Base-by-base conservation (phyloP, 371 early-diverging fungal species). In the Actinomortierella wolfii region DNA sequence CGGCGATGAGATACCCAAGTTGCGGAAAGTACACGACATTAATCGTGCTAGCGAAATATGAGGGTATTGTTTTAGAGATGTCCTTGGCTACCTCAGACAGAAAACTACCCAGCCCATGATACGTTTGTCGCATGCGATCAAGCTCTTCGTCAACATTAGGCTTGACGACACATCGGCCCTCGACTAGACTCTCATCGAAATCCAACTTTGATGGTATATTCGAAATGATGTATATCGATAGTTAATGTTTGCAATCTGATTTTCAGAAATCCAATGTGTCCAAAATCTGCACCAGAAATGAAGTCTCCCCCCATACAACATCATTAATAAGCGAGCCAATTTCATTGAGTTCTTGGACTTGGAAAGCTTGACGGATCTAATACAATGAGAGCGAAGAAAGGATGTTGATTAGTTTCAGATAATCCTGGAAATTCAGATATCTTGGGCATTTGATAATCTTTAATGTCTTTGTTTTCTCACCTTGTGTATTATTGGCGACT, bases 1-100 rank as follows among this genome's bases (percentile, higher is more conserved):
- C 66, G 1, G 92, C 85, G 18, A 92, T 78, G 11, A 93, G 67
- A 57, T 87, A 93, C 1, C 94, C 94, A 3, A 94, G 80, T 76
- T 90, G 89, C 3, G 94, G 94, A 67, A 92, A 92, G 64, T 94
- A 94, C 7, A 94, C 84, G 6, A 93, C 92, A 54, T 90, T 90
- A 51, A 92, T 60, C 0, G 78, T 61, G 5, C 76, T 64, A 0
- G 82, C 78, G 51, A 85, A 71, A 17, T 78, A 70, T 9, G 67
- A 50, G 0, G 89, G 89, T 7, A 92, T 68, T 1, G 59, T 68
- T 9, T 51, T 44, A 20, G 80, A 79, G 14, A 92, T 82, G 21
- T 86, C 83, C 43, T 78, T 76, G 2, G 92, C 91, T 0, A 88
- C 85, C 46, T 82, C 66, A 0, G 85, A 80, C 86, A 90, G 61